A percentile compares a stretch with the other conserved stretches of the same genome.
These are phyloP conservation scores for Yamadazyma dushanensis DNA, from an alignment of 1,139 yeast species.

Conservation along the genomic window DNA sequence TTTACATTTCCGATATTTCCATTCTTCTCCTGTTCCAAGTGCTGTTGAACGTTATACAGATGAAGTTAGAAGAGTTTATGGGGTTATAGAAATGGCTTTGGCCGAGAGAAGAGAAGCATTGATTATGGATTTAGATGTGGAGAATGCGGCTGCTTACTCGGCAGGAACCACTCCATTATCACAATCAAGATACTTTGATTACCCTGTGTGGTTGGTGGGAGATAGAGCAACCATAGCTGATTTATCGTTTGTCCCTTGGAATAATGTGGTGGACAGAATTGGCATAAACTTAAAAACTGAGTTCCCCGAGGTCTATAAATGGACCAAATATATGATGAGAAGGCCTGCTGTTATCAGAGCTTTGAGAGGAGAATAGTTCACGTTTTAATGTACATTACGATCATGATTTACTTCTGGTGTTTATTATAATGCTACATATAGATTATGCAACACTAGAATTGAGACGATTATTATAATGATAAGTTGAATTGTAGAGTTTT, in stretches of 20 bases:
- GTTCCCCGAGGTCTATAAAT: conserved; percentile 93
- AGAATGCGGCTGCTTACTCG: conserved; percentile 84
- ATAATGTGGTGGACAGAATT: conserved; percentile 88
- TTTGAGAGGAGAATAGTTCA: conserved; percentile 54
- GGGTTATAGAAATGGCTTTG: conserved; percentile 91
- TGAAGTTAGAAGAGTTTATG: conserved; percentile 91
- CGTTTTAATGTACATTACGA: conserved; percentile 9
- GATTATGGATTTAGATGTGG: conserved; percentile 87
- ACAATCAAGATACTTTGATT: conserved; percentile 83
- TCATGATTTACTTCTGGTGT: conserved; percentile 3
- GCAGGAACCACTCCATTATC: conserved; percentile 87
- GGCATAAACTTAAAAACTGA: conserved; percentile 86
- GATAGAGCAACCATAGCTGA: conserved; percentile 91
- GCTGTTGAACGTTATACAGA: conserved; percentile 92
- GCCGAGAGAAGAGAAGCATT: conserved; percentile 91
- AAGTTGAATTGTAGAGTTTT: not conserved
- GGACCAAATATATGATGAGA: conserved; percentile 93
- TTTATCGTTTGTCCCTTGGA: conserved; percentile 93
- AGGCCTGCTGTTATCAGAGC: conserved; percentile 83
- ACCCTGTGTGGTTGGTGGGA: conserved; percentile 95
- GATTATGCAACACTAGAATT: not conserved
- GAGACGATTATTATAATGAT: not conserved
- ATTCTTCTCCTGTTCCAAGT: conserved; percentile 79
- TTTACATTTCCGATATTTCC: conserved; percentile 88
- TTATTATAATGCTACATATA: conserved; percentile 2